Evolutionary conservation across 306 rosid species (phyloP).

Genomic region (Castanea crenata): DNA sequence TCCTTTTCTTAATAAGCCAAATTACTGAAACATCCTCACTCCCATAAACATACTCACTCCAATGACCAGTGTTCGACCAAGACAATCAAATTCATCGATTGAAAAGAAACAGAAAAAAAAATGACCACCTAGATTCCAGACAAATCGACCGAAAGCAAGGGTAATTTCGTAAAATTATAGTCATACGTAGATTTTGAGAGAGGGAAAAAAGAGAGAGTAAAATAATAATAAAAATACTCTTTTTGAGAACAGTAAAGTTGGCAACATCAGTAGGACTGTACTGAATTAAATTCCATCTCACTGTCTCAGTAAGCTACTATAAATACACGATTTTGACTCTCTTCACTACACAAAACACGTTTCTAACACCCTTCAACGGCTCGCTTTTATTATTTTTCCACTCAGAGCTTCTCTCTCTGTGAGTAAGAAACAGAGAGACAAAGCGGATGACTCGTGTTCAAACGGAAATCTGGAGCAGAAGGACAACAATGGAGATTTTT

Average conservation of each 20-base stretch:
- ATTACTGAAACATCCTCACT: not conserved
- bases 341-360: not conserved
- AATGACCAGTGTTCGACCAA: too few relatives aligned
- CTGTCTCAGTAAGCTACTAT: constrained; percentile 17
- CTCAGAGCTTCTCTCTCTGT: not conserved
- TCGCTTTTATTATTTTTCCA: not conserved
- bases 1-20: not conserved
- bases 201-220: too few relatives aligned
- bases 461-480: not conserved
- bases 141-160: constrained; percentile 41
- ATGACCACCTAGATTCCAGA: not conserved
- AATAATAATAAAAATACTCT: too few relatives aligned
- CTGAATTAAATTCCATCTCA: too few relatives aligned
- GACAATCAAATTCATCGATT: too few relatives aligned
- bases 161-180: not conserved
- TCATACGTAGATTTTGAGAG: not conserved
- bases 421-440: not conserved
- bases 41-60: not conserved
- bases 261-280: too few relatives aligned
- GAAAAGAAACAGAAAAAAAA: not conserved
- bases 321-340: constrained; percentile 23
- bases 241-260: too few relatives aligned
- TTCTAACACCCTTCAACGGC: constrained; percentile 31
- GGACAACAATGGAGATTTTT: constrained; percentile 42
- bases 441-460: not conserved